phyloP scores from a whole-genome alignment of 2,329 filamentous ascomycete genomes.

The Diplodia scrobiculata region DNA sequence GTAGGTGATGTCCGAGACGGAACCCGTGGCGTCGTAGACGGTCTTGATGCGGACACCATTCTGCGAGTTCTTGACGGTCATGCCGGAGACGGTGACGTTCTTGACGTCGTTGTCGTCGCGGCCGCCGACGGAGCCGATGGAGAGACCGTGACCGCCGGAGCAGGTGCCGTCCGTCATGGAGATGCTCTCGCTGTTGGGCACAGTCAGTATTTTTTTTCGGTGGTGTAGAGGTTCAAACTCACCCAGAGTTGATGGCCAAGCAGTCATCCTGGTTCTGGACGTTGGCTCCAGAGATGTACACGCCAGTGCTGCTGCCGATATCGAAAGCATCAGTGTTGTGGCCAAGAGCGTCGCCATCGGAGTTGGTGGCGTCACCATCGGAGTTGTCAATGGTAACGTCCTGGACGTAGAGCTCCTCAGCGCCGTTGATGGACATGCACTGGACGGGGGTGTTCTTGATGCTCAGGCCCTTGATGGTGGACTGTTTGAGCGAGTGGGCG shows the following conservation, averaged over 20 bases:
- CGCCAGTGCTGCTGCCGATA: slow-evolving; percentile 52
- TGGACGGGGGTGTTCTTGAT: slow-evolving; percentile 57
- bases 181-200: slow-evolving; percentile 39
- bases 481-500: slow-evolving; percentile 56
- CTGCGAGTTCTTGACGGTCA: slow-evolving; percentile 55
- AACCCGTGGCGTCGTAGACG: slow-evolving; percentile 55
- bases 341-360: slow-evolving; percentile 33
- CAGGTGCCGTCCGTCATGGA: slow-evolving; percentile 48
- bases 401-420: slow-evolving; percentile 45
- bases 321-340: slow-evolving; percentile 63
- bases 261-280: slow-evolving; percentile 64
- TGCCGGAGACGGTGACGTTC: slow-evolving; percentile 49
- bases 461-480: slow-evolving; percentile 52
- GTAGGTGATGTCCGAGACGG: slow-evolving; percentile 40
- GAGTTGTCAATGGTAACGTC: slow-evolving; percentile 61
- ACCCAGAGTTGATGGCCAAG: slow-evolving; percentile 60
- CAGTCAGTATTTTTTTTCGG: too few relatives aligned
- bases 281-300: slow-evolving; percentile 52
- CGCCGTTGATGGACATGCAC: slow-evolving; percentile 52
- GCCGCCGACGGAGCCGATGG: slow-evolving; percentile 62
- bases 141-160: slow-evolving; percentile 60
- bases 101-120: slow-evolving; percentile 58
- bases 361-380: slow-evolving; percentile 51
- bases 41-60: slow-evolving; percentile 65
- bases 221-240: too few relatives aligned